Conservation (phyloP, 306 rosid species). For the Casuarina cunninghamiana region DNA sequence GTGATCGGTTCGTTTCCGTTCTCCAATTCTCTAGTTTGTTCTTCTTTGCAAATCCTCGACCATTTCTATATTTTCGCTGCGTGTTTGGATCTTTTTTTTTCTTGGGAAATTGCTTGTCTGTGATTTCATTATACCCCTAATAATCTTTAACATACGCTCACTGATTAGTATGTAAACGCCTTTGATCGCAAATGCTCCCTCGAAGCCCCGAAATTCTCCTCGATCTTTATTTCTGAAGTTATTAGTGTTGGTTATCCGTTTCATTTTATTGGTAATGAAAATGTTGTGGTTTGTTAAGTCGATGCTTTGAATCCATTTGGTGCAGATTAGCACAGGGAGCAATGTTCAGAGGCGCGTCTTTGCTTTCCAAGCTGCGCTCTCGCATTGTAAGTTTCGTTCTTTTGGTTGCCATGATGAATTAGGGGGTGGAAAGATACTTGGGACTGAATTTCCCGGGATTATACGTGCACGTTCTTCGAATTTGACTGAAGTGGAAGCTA, state of each 20-base stretch:
- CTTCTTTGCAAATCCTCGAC: background rate
- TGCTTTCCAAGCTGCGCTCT: slow-evolving; percentile 82
- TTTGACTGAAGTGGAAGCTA: background rate
- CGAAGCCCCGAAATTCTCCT: no score
- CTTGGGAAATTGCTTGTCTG: background rate
- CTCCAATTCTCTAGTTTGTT: background rate
- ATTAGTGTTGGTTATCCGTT: background rate
- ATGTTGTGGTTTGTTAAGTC: background rate
- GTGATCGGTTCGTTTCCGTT: background rate
- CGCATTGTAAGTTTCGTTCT: slow-evolving; percentile 54
- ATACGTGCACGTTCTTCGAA: background rate
- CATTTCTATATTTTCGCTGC: background rate
- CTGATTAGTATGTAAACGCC: no score
- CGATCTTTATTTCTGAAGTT: background rate
- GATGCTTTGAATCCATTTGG: background rate
- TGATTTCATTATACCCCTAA: background rate
- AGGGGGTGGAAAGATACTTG: background rate
- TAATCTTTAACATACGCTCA: background rate
- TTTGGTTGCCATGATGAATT: background rate
- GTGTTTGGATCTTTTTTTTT: background rate
- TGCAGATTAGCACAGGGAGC: slow-evolving; percentile 20
- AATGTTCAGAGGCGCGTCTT: slow-evolving; percentile 69
- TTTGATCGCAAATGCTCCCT: background rate
- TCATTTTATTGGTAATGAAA: no score
- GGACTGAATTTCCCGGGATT: background rate